phyloP scores from a whole-genome alignment of 2,329 filamentous ascomycete species.

The Xylaria sp. region DNA sequence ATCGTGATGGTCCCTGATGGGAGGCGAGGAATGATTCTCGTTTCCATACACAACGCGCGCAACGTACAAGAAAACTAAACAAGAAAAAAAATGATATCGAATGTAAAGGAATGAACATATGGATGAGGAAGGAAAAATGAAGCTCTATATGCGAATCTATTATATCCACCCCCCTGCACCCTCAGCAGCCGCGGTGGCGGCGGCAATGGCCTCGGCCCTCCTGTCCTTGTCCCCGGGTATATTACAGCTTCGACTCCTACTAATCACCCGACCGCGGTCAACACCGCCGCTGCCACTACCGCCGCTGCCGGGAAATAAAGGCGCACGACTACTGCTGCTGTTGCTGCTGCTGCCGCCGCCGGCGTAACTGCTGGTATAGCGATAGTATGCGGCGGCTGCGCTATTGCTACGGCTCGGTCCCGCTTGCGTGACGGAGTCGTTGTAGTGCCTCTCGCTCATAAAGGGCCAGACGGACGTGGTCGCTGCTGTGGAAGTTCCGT shows the following conservation, averaged over 20 bases:
- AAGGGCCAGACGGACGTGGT: constrained; percentile 29
- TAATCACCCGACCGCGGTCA: not conserved
- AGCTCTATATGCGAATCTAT: not conserved
- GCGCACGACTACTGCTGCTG: too few relatives aligned
- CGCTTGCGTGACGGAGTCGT: constrained; percentile 1
- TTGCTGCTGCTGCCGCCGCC: not conserved
- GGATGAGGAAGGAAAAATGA: not conserved
- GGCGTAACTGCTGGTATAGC: not conserved
- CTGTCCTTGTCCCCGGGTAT: constrained; percentile 2
- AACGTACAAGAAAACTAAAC: too few relatives aligned
- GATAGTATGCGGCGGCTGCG: not conserved
- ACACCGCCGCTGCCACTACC: too few relatives aligned
- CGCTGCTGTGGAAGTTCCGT: not conserved
- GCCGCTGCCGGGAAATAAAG: too few relatives aligned
- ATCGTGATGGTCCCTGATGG: too few relatives aligned
- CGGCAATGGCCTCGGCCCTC: not conserved
- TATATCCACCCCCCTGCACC: constrained; percentile 28
- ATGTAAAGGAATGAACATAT: not conserved
- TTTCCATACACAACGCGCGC: not conserved
- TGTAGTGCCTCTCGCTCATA: constrained; percentile 23
- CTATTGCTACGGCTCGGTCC: constrained; percentile 17
- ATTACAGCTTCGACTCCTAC: constrained; percentile 25
- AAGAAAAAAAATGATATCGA: too few relatives aligned
- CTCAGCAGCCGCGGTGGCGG: not conserved
- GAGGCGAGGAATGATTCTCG: not conserved